phyloP scores from a whole-genome alignment of 2,329 filamentous ascomycete species.

The Phaeoacremonium minimum region DNA sequence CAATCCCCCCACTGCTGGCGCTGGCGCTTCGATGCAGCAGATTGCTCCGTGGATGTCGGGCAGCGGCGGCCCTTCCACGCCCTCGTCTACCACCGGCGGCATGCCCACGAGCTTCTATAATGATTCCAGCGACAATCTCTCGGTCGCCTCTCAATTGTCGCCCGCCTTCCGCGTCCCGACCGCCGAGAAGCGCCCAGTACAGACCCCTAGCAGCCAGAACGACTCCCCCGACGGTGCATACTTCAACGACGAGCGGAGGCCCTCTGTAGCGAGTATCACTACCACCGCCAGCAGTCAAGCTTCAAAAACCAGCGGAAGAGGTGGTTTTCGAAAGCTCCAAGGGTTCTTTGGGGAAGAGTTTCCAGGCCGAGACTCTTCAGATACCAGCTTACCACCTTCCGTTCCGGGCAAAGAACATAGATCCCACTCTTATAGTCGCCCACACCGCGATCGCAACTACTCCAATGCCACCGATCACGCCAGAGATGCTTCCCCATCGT shows the following conservation, averaged over 20 bases:
- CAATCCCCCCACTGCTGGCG: conserved; percentile 50
- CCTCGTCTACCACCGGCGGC: conserved; percentile 25
- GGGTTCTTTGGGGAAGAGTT: conserved; percentile 93
- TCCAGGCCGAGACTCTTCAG: conserved; percentile 68
- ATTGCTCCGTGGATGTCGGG: conserved; percentile 56
- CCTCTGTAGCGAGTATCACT: conserved; percentile 83
- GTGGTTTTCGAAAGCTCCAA: conserved; percentile 77
- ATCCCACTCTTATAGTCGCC: conserved; percentile 57
- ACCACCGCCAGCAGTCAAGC: conserved; percentile 78
- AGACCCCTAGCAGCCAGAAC: conserved; percentile 43
- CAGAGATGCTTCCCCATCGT: conserved; percentile 69
- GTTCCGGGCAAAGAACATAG: conserved; percentile 54
- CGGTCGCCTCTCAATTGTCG: conserved; percentile 61
- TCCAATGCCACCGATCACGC: conserved; percentile 72
- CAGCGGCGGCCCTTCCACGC: conserved; percentile 25
- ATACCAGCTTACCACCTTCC: conserved; percentile 57
- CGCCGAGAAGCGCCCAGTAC: conserved; percentile 21
- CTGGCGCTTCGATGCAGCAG: conserved; percentile 38
- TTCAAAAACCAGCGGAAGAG: conserved; percentile 69
- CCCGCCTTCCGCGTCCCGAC: conserved; percentile 59
- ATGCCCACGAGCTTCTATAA: conserved; percentile 64
- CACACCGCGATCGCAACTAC: conserved; percentile 72
- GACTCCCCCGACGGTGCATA: conserved; percentile 60
- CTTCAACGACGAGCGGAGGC: conserved; percentile 70
- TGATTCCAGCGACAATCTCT: conserved; percentile 69